Evolutionary conservation across 768 basidiomycete species (phyloP).

Genomic region (Daedaleopsis sinensis): DNA sequence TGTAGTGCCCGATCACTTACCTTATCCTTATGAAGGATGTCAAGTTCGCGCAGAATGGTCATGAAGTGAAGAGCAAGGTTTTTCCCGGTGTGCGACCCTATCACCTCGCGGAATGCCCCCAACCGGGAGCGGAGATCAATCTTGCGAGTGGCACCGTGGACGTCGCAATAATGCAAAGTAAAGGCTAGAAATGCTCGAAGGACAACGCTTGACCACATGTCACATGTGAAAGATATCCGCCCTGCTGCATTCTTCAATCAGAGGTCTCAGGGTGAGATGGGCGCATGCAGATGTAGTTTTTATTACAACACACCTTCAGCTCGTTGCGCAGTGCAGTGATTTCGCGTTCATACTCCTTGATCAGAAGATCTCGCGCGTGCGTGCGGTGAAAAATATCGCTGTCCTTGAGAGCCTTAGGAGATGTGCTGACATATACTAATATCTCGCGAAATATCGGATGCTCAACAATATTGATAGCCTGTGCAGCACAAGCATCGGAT

Average conservation of each 20-base stretch:
- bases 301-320: constrained; percentile 26
- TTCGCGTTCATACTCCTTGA: constrained; percentile 27
- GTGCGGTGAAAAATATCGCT: constrained; percentile 40
- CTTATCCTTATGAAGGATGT: too few species aligned
- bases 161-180: constrained; percentile 1
- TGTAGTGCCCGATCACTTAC: too few species aligned
- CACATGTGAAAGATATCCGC: constrained; percentile 10
- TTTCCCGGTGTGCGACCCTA: too few species aligned
- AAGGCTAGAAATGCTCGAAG: constrained; percentile 13
- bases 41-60: too few species aligned
- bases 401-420: constrained; percentile 26
- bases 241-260: constrained; percentile 1
- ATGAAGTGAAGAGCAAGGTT: too few species aligned
- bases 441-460: constrained; percentile 36
- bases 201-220: constrained; percentile 6
- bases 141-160: constrained; percentile 21
- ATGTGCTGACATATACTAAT: constrained; percentile 30
- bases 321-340: constrained; percentile 26
- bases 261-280: neutral
- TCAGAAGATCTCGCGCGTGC: constrained; percentile 32
- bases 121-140: too few species aligned
- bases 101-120: too few species aligned
- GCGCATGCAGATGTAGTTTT: neutral
- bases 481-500: neutral
- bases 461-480: constrained; percentile 45